A percentile compares a stretch with the other conserved stretches of the same genome.
Conservation (phyloP, 176 grass and related monocot genomes). For the Oryza meyeriana region DNA sequence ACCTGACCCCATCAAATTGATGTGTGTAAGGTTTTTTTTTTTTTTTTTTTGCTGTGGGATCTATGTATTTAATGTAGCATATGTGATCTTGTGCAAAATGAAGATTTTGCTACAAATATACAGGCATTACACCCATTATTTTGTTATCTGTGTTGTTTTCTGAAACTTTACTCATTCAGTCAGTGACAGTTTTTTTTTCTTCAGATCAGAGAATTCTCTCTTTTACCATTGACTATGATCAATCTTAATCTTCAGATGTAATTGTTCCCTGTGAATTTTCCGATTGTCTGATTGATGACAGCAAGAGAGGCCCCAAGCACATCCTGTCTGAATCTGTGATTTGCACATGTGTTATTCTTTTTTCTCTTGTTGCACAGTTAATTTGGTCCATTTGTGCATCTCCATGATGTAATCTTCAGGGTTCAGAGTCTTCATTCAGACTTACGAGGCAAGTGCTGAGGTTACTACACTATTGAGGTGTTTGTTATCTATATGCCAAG, state of each 20-base stretch:
- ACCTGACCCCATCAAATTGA: slow-evolving; percentile 35
- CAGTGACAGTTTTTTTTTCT: slow-evolving; percentile 11
- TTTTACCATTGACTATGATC: neutral
- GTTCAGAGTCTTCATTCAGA: too few relatives aligned
- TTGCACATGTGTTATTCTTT: neutral
- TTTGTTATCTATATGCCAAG: neutral
- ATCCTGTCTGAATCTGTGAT: neutral
- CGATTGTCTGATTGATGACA: neutral
- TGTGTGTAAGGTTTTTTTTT: neutral
- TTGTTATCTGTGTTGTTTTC: neutral
- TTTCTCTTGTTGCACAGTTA: neutral
- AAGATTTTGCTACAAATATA: neutral
- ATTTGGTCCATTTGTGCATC: neutral
- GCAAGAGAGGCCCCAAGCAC: neutral
- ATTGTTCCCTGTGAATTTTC: neutral
- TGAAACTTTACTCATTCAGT: neutral
- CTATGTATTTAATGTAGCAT: slow-evolving; percentile 15
- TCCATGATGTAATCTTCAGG: neutral
- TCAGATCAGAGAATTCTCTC: neutral
- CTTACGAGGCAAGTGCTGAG: neutral
- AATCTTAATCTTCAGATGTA: neutral
- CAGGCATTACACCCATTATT: neutral
- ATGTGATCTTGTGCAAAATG: slow-evolving; percentile 23
- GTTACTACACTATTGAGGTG: slow-evolving; percentile 5
- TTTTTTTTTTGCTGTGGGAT: neutral